Evolutionary conservation across 345 rosid species (phyloP).

Genomic region (Ceriops zippeliana): DNA sequence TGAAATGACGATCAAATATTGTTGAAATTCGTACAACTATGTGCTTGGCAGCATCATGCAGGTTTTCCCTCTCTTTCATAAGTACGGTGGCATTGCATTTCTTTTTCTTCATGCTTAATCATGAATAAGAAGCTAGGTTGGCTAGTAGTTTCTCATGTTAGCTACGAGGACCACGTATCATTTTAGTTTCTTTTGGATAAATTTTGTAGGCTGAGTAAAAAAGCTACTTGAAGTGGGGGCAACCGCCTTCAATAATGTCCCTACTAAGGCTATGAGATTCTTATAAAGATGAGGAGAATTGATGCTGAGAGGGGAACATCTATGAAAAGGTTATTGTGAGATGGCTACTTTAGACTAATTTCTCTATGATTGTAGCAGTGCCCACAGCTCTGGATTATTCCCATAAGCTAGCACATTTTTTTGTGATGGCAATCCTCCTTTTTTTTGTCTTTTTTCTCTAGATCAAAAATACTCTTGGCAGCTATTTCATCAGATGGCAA

Average conservation of each 20-base stretch:
- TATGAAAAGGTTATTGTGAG: slow-evolving; percentile 25
- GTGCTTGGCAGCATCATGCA: slow-evolving; percentile 3
- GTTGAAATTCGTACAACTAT: not conserved
- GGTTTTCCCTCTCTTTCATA: not conserved
- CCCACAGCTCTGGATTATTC: slow-evolving; percentile 36
- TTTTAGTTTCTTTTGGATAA: slow-evolving; percentile 24
- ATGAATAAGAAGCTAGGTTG: not conserved
- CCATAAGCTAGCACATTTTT: slow-evolving; percentile 23
- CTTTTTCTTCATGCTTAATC: slow-evolving; percentile 11
- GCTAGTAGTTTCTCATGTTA: slow-evolving; percentile 12
- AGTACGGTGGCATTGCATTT: slow-evolving; percentile 2
- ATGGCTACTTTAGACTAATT: slow-evolving; percentile 37
- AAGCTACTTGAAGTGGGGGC: slow-evolving; percentile 21
- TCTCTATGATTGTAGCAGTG: slow-evolving; percentile 45
- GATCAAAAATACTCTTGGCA: too few species aligned
- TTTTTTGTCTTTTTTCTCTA: too few species aligned
- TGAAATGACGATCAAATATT: too few species aligned
- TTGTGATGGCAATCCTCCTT: not conserved
- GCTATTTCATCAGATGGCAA: slow-evolving; percentile 12
- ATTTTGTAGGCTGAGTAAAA: slow-evolving; percentile 8
- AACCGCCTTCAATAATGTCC: slow-evolving; percentile 20
- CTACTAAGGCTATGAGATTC: slow-evolving; percentile 24
- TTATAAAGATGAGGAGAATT: slow-evolving; percentile 34
- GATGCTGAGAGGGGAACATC: slow-evolving; percentile 43
- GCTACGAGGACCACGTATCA: slow-evolving; percentile 24